Base-by-base conservation (phyloP, 371 early-diverging fungal species). In the Syncephalastrum sp. region DNA sequence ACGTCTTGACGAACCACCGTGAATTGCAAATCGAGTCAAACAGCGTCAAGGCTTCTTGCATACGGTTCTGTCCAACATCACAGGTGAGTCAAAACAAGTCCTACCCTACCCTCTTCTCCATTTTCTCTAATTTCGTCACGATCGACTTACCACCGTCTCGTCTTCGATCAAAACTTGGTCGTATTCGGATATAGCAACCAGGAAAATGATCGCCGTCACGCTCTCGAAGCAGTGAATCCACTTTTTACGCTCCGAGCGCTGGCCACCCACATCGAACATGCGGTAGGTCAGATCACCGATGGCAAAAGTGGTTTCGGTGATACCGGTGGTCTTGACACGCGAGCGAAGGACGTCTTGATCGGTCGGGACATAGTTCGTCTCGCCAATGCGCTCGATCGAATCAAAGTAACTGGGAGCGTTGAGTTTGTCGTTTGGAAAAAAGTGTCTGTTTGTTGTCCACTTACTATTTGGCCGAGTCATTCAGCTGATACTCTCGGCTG, bases 181-280 rank as follows among this genome's bases (percentile, higher is more conserved):
- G 72, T 98, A 98, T 70, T 95, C 97, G 14, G 86, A 85, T 42
- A 97, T 91, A 25, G 97, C 96, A 4, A 94, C 97, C 64, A 95
- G 65, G 70, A 96, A 98, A 42, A 98, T 84, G 55, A 98, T 93
- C 15, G 96, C 93, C 3, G 96, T 97, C 17, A 98, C 97, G 64
- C 92, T 91, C 65, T 97, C 97, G 60, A 95, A 91, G 64, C 94
- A 96, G 54, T 95, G 96, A 42, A 93, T 91, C 98, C 98, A 96
- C 69, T 95, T 95, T 64, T 93, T 95, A 58, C 98, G 83, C 68
- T 93, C 93, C 25, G 88, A 87, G 19, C 93, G 82, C 70, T 96
- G 97, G n/a, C 97, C 97, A 50, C 97, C 95, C 24, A 96, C 97
- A 74, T 96, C 97, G 71, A 94, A 88, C 93, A 96, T 93, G 51